Conservation (phyloP, 306 rosid genomes). For the Ziziphus jujuba region DNA sequence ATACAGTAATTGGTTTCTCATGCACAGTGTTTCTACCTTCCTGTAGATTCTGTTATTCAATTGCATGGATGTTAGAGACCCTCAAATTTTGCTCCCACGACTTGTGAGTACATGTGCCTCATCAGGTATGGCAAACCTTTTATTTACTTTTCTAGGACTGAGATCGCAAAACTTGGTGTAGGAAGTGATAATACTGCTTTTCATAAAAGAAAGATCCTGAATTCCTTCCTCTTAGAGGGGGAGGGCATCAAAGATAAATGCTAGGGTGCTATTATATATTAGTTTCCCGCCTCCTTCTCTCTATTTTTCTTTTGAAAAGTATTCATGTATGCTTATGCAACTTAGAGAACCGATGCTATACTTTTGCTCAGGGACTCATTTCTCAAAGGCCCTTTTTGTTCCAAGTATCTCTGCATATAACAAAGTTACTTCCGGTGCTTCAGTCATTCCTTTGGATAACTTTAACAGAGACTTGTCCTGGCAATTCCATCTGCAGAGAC, state of each 20-base stretch:
- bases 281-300: background rate
- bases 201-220: too few relatives aligned
- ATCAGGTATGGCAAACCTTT: constrained; percentile 48
- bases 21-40: constrained; percentile 17
- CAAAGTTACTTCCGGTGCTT: constrained; percentile 62
- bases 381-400: constrained; percentile 71
- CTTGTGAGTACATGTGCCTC: constrained; percentile 65
- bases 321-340: constrained; percentile 9
- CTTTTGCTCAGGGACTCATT: constrained; percentile 49
- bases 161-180: background rate
- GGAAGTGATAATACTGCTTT: background rate
- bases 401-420: constrained; percentile 65
- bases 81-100: constrained; percentile 60
- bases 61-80: constrained; percentile 78
- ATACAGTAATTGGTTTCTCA: constrained; percentile 24
- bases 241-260: background rate
- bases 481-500: constrained; percentile 62
- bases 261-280: background rate
- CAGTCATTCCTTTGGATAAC: constrained; percentile 43
- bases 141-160: background rate
- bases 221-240: background rate
- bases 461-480: constrained; percentile 56
- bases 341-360: constrained; percentile 19
- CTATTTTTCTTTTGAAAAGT: constrained; percentile 3
- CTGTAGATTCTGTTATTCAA: constrained; percentile 79